A percentile compares a stretch with the other conserved stretches of the same genome.
Evolutionary conservation across 139 green algal genomes (phyloP).

Genomic region (Chlamydomonas urium): DNA sequence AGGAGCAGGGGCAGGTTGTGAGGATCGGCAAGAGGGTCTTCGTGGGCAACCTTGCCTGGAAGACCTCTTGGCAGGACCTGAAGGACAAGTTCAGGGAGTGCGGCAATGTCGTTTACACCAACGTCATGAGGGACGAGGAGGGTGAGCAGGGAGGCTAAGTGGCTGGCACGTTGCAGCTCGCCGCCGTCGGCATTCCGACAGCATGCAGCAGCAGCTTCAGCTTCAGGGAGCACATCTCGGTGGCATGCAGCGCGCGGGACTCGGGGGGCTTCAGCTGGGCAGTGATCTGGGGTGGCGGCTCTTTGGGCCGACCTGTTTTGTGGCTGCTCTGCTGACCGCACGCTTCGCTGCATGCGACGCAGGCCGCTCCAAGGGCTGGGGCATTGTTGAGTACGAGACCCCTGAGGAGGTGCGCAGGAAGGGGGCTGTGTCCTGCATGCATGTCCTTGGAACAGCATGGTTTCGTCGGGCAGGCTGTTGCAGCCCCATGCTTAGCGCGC

Average conservation of each 20-base stretch:
- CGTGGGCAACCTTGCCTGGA: constrained; percentile 86
- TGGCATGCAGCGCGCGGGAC: no score
- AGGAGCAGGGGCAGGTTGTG: background rate
- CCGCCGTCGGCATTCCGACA: no score
- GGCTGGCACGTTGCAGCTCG: background rate
- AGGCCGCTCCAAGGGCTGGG: constrained; percentile 93
- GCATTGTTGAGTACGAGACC: constrained; percentile 88
- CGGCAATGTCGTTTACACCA: constrained; percentile 87
- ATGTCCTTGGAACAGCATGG: background rate
- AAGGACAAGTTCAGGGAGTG: constrained; percentile 82
- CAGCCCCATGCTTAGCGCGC: background rate
- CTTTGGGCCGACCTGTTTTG: background rate
- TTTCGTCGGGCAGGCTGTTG: background rate
- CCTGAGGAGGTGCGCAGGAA: constrained; percentile 64
- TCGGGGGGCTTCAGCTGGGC: no score
- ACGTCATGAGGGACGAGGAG: constrained; percentile 80
- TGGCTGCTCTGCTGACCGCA: background rate
- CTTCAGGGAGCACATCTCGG: no score
- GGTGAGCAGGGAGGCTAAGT: no score
- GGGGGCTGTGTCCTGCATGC: background rate
- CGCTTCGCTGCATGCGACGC: constrained; percentile 9
- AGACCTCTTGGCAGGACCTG: constrained; percentile 27
- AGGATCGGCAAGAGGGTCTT: constrained; percentile 40
- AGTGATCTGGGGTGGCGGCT: no score
- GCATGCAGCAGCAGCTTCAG: background rate